Conservation (phyloP, 352 stramenopile species). For the Phytophthora hybrid region DNA sequence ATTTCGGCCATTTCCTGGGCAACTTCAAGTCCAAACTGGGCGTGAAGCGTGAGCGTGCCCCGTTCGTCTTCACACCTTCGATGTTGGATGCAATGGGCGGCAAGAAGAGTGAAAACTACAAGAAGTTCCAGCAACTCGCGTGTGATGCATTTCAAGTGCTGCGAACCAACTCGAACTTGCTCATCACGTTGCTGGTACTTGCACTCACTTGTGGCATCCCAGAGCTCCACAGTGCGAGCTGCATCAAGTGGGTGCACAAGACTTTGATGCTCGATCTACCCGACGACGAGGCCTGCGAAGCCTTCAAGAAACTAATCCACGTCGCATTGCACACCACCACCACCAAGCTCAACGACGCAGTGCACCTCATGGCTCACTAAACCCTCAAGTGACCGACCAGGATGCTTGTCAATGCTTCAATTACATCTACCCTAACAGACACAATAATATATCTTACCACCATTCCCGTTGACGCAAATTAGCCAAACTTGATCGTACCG, state of each 20-base stretch:
- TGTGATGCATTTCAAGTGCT: slow-evolving; percentile 80
- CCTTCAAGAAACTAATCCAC: slow-evolving; percentile 83
- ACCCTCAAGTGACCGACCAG: background rate
- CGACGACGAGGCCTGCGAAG: slow-evolving; percentile 65
- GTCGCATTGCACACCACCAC: slow-evolving; percentile 80
- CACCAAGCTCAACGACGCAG: slow-evolving; percentile 85
- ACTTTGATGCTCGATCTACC: slow-evolving; percentile 81
- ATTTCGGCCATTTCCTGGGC: slow-evolving; percentile 97
- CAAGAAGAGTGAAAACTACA: slow-evolving; percentile 78
- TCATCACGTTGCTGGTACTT: slow-evolving; percentile 86
- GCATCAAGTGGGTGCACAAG: slow-evolving; percentile 85
- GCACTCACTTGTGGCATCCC: slow-evolving; percentile 84
- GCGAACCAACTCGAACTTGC: slow-evolving; percentile 75
- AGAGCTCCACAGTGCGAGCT: slow-evolving; percentile 69
- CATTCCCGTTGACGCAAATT: slow-evolving; percentile 1
- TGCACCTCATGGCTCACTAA: slow-evolving; percentile 88
- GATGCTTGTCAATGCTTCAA: background rate
- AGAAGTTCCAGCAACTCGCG: slow-evolving; percentile 74
- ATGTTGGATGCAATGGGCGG: slow-evolving; percentile 90
- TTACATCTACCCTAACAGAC: slow-evolving; percentile 22
- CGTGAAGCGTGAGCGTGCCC: slow-evolving; percentile 90
- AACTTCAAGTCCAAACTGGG: slow-evolving; percentile 96
- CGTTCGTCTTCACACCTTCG: slow-evolving; percentile 93
- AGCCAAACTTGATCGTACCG: slow-evolving; percentile 7
- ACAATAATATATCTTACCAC: slow-evolving; percentile 18